Percentiles rank a stretch among this genome's conserved stretches.
Evolutionary conservation across 257 asterid genomes (phyloP).

Genomic region (Capsicum chinense): DNA sequence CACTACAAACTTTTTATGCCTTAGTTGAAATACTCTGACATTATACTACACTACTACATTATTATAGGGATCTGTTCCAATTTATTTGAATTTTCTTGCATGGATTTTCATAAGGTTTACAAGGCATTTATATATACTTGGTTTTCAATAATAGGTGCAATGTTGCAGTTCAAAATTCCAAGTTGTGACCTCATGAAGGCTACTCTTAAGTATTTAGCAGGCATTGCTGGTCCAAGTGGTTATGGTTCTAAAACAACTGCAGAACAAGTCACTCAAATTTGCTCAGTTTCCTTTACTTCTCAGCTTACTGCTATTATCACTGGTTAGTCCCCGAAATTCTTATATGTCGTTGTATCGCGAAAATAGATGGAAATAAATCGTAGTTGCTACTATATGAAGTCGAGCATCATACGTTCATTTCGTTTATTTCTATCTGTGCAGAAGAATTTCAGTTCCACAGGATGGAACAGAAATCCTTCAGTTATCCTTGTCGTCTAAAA

Average conservation of each 20-base stretch:
- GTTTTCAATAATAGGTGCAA: constrained; percentile 47
- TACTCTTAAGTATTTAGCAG: constrained; percentile 71
- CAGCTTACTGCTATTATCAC: constrained; percentile 84
- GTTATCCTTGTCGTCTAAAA: too few relatives aligned
- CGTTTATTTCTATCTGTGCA: not conserved
- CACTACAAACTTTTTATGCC: not conserved
- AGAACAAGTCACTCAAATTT: constrained; percentile 56
- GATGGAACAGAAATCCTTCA: too few relatives aligned
- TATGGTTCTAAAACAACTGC: constrained; percentile 82
- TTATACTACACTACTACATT: not conserved
- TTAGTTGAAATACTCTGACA: not conserved
- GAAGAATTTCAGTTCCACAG: not conserved
- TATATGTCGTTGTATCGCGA: not conserved
- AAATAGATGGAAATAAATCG: not conserved
- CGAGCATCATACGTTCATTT: not conserved
- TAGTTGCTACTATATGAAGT: too few relatives aligned
- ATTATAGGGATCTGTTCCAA: not conserved
- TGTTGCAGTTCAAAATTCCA: constrained; percentile 33
- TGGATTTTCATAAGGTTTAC: constrained; percentile 48
- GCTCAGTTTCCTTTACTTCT: constrained; percentile 22
- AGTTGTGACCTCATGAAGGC: constrained; percentile 54
- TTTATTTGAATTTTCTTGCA: constrained; percentile 40
- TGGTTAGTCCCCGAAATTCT: constrained; percentile 43
- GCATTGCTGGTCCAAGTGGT: constrained; percentile 80
- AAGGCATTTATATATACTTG: constrained; percentile 57